A percentile compares a stretch with the other conserved stretches of the same genome.
These are phyloP conservation scores for Phytophthora pinifolia DNA, from an alignment of 352 stramenopile species.

Conservation along the genomic window DNA sequence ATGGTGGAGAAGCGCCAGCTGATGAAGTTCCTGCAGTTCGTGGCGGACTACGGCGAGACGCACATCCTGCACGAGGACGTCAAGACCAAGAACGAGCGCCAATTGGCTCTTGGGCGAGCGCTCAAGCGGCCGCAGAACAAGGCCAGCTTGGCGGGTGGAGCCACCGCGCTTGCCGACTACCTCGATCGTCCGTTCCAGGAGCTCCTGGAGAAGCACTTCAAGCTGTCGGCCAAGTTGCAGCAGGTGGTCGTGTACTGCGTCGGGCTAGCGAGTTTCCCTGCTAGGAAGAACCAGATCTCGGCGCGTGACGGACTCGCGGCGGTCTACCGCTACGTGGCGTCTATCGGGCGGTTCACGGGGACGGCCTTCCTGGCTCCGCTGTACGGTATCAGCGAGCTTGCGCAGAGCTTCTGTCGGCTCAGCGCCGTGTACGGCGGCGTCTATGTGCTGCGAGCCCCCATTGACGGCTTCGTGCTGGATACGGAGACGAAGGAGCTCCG, in stretches of 20 bases:
- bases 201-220: constrained; percentile 70
- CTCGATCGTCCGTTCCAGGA: constrained; percentile 67
- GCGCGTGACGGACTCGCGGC: constrained; percentile 47
- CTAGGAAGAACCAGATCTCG: constrained; percentile 50
- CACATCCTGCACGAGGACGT: constrained; percentile 75
- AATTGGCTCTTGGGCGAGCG: constrained; percentile 71
- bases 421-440: constrained; percentile 86
- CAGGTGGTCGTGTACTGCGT: constrained; percentile 88
- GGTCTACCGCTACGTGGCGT: constrained; percentile 67
- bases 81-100: constrained; percentile 84
- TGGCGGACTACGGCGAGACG: constrained; percentile 82
- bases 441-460: constrained; percentile 76
- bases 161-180: constrained; percentile 36
- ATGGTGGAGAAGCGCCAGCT: constrained; percentile 88
- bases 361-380: constrained; percentile 84
- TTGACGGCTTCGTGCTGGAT: constrained; percentile 60
- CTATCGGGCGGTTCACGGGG: constrained; percentile 83
- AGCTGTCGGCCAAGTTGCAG: constrained; percentile 75
- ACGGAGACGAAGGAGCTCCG: constrained; percentile 29
- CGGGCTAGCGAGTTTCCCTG: constrained; percentile 63
- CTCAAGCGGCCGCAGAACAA: constrained; percentile 90
- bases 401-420: constrained; percentile 88
- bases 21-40: constrained; percentile 92
- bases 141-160: constrained; percentile 39
- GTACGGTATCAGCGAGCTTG: constrained; percentile 86